Percentiles rank a stretch among this genome's conserved stretches.
phyloP scores from a whole-genome alignment of 2,329 filamentous ascomycete genomes.

The Apiospora marii region DNA sequence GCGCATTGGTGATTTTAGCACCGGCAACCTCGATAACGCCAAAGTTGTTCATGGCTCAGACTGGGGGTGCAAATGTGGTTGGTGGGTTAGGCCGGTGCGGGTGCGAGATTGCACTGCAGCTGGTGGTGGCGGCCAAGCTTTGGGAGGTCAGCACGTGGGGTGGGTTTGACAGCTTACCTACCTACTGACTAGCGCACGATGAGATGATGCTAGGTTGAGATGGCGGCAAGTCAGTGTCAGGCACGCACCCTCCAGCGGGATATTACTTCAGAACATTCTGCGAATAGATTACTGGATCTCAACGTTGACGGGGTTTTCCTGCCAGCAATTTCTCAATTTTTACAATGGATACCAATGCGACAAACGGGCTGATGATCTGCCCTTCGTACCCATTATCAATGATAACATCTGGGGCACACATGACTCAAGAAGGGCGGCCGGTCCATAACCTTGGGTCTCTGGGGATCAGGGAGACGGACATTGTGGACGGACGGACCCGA shows the following conservation, averaged over 20 bases:
- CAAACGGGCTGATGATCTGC: background rate
- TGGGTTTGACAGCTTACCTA: background rate
- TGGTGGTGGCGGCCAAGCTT: background rate
- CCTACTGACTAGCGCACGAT: too few species aligned
- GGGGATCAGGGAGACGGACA: background rate
- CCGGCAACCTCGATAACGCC: slow-evolving; percentile 85
- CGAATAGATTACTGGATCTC: background rate
- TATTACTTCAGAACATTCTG: too few species aligned
- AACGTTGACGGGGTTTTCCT: background rate
- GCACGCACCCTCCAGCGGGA: too few species aligned
- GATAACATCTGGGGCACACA: background rate
- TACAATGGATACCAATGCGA: background rate
- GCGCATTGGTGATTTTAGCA: slow-evolving; percentile 72
- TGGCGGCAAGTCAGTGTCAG: too few species aligned
- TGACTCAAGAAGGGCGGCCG: background rate
- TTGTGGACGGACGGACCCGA: background rate
- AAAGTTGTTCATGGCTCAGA: slow-evolving; percentile 66
- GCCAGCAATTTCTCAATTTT: background rate
- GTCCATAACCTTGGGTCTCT: background rate
- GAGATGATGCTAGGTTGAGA: too few species aligned
- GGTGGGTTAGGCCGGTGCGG: background rate
- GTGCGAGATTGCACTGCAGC: background rate
- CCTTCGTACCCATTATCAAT: background rate
- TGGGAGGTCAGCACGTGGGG: background rate
- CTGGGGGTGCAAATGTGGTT: slow-evolving; percentile 3